Evolutionary conservation across 2,329 filamentous ascomycete genomes (phyloP), one percentile per base, ranked within the genome.

Genomic region (Apiospora phragmitis): DNA sequence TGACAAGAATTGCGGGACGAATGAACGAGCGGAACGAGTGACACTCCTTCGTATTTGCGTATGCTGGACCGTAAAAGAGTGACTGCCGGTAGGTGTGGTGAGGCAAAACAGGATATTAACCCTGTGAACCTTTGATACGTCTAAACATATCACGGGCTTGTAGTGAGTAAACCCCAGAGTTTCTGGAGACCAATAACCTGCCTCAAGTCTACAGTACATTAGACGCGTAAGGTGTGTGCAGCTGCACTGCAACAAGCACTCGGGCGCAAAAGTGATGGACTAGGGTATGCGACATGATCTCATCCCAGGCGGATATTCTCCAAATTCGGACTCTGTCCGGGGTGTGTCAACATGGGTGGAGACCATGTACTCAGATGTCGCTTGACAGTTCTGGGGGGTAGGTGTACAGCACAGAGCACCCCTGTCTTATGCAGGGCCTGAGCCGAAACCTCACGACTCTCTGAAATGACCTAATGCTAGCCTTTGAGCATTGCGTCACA

Each of bases 241-340:
- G 51, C 51, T 59, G 51, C 51, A 59, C 51, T 35, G 51, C 51
- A n/a, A 18, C 55, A 62, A 12, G 29, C 18, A 38, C 29, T 62
- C 55, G 18, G 32, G 29, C 9, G 21, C 21, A 32, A 62, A 24
- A 62, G 55, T 62, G 55, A 62, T 62, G 38, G 55, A 35, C 55
- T 62, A 62, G 55, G 32, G 55, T 38, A 62, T 62, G 55, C 55
- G 55, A 62, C 55, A 62, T 62, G 55, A 62, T 62, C 55, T 62
- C 55, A 62, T 62, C 38, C 55, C 32, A 32, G 55, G 55, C 55
- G 55, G 55, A 14, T 38, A n/a, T 32, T 62, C 55, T 29, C 55
- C 55, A 62, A 62, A 62, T 38, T 38, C 38, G 55, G 55, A n/a
- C n/a, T n/a, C n/a, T 62, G 55, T 38, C 55, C 32, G 32, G 55